A percentile compares a stretch with the other conserved stretches of the same genome.
phyloP scores from a whole-genome alignment of 495 filamentous ascomycete genomes.

The Gamarada debralockiae region DNA sequence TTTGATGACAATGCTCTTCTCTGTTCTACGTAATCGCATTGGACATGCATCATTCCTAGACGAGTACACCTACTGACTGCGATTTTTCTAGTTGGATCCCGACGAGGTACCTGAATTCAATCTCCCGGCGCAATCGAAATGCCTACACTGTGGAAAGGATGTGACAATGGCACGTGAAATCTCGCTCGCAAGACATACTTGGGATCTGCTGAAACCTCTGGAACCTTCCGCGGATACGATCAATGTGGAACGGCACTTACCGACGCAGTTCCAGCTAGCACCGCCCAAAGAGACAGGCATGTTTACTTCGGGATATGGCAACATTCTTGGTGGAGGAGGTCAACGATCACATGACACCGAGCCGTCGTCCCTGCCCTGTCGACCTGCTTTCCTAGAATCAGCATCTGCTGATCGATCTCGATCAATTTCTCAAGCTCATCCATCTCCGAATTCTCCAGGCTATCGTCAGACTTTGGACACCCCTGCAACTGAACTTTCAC shows the following conservation, averaged over 20 bases:
- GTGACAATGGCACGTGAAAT: slow-evolving; percentile 32
- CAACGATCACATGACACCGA: neutral
- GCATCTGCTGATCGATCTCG: neutral
- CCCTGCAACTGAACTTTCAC: neutral
- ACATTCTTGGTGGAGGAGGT: neutral
- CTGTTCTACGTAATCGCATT: too few species aligned
- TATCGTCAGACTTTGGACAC: slow-evolving; percentile 8
- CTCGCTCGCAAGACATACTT: slow-evolving; percentile 25
- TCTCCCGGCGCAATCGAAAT: slow-evolving; percentile 28
- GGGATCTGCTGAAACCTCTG: slow-evolving; percentile 30
- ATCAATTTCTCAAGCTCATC: neutral
- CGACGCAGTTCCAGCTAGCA: slow-evolving; percentile 28
- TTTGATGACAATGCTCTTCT: too few species aligned
- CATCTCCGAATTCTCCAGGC: slow-evolving; percentile 12
- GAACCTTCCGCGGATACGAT: slow-evolving; percentile 31
- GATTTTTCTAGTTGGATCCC: slow-evolving; percentile 18
- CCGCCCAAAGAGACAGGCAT: slow-evolving; percentile 27
- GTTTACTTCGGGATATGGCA: slow-evolving; percentile 17
- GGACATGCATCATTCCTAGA: too few species aligned
- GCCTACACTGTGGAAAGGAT: slow-evolving; percentile 23
- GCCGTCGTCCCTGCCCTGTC: neutral
- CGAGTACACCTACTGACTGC: neutral
- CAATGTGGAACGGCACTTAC: slow-evolving; percentile 32
- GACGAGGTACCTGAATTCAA: slow-evolving; percentile 9
- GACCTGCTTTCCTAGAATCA: neutral